These are phyloP conservation scores for Trifolium pratense DNA, from an alignment of 306 rosid genomes.

Conservation along the genomic window DNA sequence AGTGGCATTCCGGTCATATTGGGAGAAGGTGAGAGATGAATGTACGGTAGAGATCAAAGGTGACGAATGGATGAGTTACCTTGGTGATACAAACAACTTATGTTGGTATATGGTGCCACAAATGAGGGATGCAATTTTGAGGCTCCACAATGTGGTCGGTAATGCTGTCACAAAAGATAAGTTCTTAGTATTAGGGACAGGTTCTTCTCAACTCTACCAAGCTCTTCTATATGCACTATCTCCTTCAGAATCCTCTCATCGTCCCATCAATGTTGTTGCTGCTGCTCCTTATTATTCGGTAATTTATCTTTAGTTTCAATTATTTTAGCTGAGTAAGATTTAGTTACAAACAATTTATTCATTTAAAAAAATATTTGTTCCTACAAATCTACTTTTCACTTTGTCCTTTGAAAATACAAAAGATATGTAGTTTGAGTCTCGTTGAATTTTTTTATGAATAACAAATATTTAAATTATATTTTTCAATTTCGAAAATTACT, in stretches of 20 bases:
- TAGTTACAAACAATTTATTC: too few species aligned
- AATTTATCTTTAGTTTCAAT: neutral
- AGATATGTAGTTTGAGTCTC: too few species aligned
- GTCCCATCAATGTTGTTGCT: conserved; percentile 63
- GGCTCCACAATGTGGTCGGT: conserved; percentile 62
- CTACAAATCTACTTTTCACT: too few species aligned
- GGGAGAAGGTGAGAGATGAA: conserved; percentile 62
- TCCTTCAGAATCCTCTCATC: conserved; percentile 39
- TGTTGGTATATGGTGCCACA: conserved; percentile 77
- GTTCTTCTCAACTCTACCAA: conserved; percentile 75
- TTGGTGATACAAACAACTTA: conserved; percentile 40
- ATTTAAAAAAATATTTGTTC: too few species aligned
- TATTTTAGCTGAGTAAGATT: too few species aligned
- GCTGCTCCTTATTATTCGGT: conserved; percentile 88
- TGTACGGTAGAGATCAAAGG: conserved; percentile 69
- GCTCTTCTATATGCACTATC: conserved; percentile 73
- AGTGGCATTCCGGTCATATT: conserved; percentile 46
- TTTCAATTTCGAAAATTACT: too few species aligned
- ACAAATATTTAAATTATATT: too few species aligned
- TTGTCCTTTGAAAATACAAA: too few species aligned
- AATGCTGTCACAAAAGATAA: conserved; percentile 60
- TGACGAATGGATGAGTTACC: conserved; percentile 60
- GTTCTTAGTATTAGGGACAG: conserved; percentile 70
- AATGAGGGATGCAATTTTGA: conserved; percentile 49
- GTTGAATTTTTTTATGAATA: too few species aligned